Evolutionary conservation across 2,329 filamentous ascomycete genomes (phyloP).

Genomic region (Xylaria sp.): DNA sequence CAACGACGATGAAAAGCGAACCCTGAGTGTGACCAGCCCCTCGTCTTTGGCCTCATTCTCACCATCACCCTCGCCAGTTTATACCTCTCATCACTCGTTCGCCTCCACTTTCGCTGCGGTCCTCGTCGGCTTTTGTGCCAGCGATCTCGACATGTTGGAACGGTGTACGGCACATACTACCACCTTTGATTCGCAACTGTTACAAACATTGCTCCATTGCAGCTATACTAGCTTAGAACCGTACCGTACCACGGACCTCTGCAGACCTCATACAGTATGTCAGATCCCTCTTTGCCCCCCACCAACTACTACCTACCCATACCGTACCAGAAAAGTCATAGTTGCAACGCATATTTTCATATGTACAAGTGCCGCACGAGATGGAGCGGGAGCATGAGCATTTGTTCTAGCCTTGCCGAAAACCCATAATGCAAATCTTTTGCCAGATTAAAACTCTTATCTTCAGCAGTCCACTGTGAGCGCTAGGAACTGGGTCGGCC

Average conservation of each 20-base stretch:
- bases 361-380: slow-evolving; percentile 28
- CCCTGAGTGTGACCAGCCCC: slow-evolving; percentile 16
- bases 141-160: slow-evolving; percentile 18
- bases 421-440: slow-evolving; percentile 28
- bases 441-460: slow-evolving; percentile 28
- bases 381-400: slow-evolving; percentile 21
- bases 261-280: slow-evolving; percentile 22
- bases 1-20: slow-evolving; percentile 4
- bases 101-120: slow-evolving; percentile 3
- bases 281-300: slow-evolving; percentile 25
- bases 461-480: slow-evolving; percentile 18
- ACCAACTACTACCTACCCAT: slow-evolving; percentile 26
- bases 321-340: slow-evolving; percentile 29
- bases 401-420: slow-evolving; percentile 34
- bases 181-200: slow-evolving; percentile 19
- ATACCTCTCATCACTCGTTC: slow-evolving; percentile 7
- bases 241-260: slow-evolving; percentile 14
- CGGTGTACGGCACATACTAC: slow-evolving; percentile 21
- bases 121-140: slow-evolving; percentile 18
- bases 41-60: not conserved
- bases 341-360: slow-evolving; percentile 32
- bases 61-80: slow-evolving; percentile 1
- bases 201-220: slow-evolving; percentile 13
- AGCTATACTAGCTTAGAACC: slow-evolving; percentile 3
- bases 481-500: slow-evolving; percentile 14